phyloP scores from a whole-genome alignment of 2,329 filamentous ascomycete species.

The Penicillium janthinellum region DNA sequence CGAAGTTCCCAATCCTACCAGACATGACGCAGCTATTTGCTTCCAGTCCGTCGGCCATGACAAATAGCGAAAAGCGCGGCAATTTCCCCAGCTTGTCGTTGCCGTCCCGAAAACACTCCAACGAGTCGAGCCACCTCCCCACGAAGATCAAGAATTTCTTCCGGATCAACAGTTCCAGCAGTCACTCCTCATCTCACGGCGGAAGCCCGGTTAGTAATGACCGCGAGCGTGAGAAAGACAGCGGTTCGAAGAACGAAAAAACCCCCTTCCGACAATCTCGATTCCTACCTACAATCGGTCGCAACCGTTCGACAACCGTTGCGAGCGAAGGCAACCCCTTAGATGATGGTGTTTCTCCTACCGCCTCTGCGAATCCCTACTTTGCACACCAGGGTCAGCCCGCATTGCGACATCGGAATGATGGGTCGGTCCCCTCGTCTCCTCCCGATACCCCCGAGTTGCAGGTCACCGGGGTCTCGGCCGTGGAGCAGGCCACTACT shows the following conservation, averaged over 20 bases:
- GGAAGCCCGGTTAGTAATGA: conserved; percentile 28
- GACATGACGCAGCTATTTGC: conserved; percentile 49
- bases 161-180: conserved; percentile 62
- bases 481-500: conserved; percentile 67
- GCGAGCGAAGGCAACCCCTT: conserved; percentile 90
- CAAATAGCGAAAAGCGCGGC: conserved; percentile 47
- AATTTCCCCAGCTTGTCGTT: conserved; percentile 51
- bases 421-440: conserved; percentile 87
- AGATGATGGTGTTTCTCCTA: conserved; percentile 87
- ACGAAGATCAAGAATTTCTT: conserved; percentile 71
- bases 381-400: conserved; percentile 96
- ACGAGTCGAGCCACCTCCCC: conserved; percentile 54
- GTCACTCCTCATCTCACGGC: conserved; percentile 44
- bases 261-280: conserved; percentile 77
- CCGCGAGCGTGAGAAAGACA: conserved; percentile 41
- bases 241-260: conserved; percentile 63
- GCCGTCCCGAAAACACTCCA: conserved; percentile 47
- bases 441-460: conserved; percentile 86
- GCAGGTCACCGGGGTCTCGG: conserved; percentile 69
- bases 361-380: conserved; percentile 93
- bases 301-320: conserved; percentile 85
- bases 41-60: conserved; percentile 43
- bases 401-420: conserved; percentile 89
- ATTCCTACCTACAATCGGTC: conserved; percentile 84
- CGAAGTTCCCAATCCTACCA: conserved; percentile 9